These are phyloP conservation scores for Naganishia randhawae DNA, from an alignment of 768 basidiomycete genomes.

Conservation along the genomic window DNA sequence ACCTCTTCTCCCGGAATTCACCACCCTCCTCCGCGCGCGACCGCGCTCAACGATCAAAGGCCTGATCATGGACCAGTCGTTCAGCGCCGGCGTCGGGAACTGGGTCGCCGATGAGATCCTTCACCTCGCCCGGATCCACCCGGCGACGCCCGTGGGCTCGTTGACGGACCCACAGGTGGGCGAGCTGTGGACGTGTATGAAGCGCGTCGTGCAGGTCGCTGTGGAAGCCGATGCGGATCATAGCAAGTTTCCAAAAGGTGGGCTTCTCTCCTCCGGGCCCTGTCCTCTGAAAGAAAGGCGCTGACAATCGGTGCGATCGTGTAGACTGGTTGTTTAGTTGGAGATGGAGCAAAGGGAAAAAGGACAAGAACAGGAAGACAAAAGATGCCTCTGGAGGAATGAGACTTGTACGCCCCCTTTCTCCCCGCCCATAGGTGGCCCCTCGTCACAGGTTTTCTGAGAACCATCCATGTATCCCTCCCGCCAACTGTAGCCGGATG, in stretches of 20 bases:
- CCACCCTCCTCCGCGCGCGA: conserved; percentile 53
- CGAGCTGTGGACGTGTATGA: conserved; percentile 58
- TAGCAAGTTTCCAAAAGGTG: conserved; percentile 62
- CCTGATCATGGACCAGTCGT: conserved; percentile 72
- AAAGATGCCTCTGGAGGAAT: conserved; percentile 28
- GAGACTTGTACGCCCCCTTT: conserved; percentile 39
- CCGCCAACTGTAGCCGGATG: conserved; percentile 68
- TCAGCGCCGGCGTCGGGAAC: conserved; percentile 76
- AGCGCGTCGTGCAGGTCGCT: conserved; percentile 60
- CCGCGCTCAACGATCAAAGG: conserved; percentile 68
- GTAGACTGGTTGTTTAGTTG: conserved; percentile 48
- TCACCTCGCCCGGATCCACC: conserved; percentile 70
- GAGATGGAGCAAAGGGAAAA: conserved; percentile 50
- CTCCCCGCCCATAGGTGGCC: background rate
- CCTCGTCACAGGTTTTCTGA: background rate
- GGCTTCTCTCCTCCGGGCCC: conserved; percentile 55
- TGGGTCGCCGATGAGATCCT: conserved; percentile 74
- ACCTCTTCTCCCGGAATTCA: conserved; percentile 60
- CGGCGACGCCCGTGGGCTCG: conserved; percentile 63
- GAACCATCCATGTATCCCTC: too few relatives aligned
- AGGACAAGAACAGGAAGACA: conserved; percentile 31
- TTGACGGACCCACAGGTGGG: conserved; percentile 57
- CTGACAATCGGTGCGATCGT: conserved; percentile 53
- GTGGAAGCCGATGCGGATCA: conserved; percentile 70
- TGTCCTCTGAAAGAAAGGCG: conserved; percentile 16